These are phyloP conservation scores for Nakaseomyces kungkrabaensis DNA, from an alignment of 1,139 yeast genomes.

Conservation along the genomic window DNA sequence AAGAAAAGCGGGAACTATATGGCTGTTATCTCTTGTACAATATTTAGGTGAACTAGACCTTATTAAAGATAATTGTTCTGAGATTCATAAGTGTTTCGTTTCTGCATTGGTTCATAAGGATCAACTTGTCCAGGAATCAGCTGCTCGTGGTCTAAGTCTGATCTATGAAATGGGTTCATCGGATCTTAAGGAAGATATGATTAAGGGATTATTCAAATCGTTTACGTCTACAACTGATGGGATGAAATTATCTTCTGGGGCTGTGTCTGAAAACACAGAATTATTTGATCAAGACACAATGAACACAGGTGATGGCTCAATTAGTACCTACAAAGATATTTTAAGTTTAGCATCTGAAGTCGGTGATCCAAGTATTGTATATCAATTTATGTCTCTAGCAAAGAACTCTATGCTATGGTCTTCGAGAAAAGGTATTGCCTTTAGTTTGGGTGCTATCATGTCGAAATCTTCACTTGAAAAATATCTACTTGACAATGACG, in stretches of 20 bases:
- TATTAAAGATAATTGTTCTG: slow-evolving; percentile 29
- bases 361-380: slow-evolving; percentile 90
- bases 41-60: slow-evolving; percentile 47
- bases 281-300: slow-evolving; percentile 75
- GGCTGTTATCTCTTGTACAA: slow-evolving; percentile 75
- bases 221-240: slow-evolving; percentile 42
- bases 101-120: slow-evolving; percentile 67
- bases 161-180: slow-evolving; percentile 69
- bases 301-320: slow-evolving; percentile 74
- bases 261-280: slow-evolving; percentile 70
- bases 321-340: slow-evolving; percentile 82
- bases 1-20: slow-evolving; percentile 70
- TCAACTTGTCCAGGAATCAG: slow-evolving; percentile 81
- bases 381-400: slow-evolving; percentile 89
- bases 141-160: slow-evolving; percentile 77
- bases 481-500: slow-evolving; percentile 44
- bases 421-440: slow-evolving; percentile 87
- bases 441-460: slow-evolving; percentile 78
- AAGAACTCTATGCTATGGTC: slow-evolving; percentile 86
- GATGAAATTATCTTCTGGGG: slow-evolving; percentile 40
- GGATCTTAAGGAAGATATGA: slow-evolving; percentile 61
- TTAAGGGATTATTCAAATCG: slow-evolving; percentile 63
- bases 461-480: slow-evolving; percentile 68
- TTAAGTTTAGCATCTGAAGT: slow-evolving; percentile 82
- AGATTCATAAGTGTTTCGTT: slow-evolving; percentile 65